A percentile compares a stretch with the other conserved stretches of the same genome.
phyloP scores from a whole-genome alignment of 352 stramenopile genomes.

The Phytophthora pisi region DNA sequence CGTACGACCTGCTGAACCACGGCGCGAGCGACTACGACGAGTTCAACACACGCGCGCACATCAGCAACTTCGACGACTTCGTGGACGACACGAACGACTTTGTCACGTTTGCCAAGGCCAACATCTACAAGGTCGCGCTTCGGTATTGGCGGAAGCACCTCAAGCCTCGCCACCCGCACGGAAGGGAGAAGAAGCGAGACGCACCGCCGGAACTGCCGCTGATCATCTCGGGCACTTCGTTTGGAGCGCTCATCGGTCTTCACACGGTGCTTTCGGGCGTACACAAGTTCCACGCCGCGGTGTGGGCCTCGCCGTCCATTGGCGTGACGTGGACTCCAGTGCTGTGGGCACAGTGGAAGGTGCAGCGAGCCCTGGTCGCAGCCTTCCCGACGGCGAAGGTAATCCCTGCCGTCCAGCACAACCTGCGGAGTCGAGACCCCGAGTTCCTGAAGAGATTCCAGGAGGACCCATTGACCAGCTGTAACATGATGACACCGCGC shows the following conservation, averaged over 20 bases:
- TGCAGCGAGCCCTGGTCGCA: slow-evolving; percentile 37
- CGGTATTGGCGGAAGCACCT: slow-evolving; percentile 42
- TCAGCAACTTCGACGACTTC: slow-evolving; percentile 44
- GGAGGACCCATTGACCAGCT: slow-evolving; percentile 44
- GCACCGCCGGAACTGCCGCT: slow-evolving; percentile 36
- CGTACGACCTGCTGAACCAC: slow-evolving; percentile 64
- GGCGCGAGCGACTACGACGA: slow-evolving; percentile 44
- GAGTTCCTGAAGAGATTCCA: slow-evolving; percentile 42
- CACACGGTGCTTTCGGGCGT: slow-evolving; percentile 45
- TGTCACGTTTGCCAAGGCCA: slow-evolving; percentile 41
- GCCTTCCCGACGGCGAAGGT: slow-evolving; percentile 44
- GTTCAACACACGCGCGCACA: slow-evolving; percentile 41
- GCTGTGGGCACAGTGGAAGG: slow-evolving; percentile 41
- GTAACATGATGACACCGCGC: slow-evolving; percentile 42
- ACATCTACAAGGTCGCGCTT: slow-evolving; percentile 37
- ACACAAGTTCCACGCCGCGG: slow-evolving; percentile 47
- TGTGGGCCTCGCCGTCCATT: slow-evolving; percentile 43
- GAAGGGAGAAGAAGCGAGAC: slow-evolving; percentile 25
- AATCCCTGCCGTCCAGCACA: slow-evolving; percentile 44
- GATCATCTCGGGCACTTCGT: slow-evolving; percentile 48
- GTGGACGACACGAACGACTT: slow-evolving; percentile 57
- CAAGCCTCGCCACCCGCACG: slow-evolving; percentile 35
- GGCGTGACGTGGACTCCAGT: slow-evolving; percentile 46
- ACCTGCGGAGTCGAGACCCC: slow-evolving; percentile 39
- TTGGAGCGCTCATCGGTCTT: slow-evolving; percentile 43